A percentile compares a stretch with the other conserved stretches of the same genome.
phyloP scores from a whole-genome alignment of 345 rosid genomes.

The Lepidium sativum region DNA sequence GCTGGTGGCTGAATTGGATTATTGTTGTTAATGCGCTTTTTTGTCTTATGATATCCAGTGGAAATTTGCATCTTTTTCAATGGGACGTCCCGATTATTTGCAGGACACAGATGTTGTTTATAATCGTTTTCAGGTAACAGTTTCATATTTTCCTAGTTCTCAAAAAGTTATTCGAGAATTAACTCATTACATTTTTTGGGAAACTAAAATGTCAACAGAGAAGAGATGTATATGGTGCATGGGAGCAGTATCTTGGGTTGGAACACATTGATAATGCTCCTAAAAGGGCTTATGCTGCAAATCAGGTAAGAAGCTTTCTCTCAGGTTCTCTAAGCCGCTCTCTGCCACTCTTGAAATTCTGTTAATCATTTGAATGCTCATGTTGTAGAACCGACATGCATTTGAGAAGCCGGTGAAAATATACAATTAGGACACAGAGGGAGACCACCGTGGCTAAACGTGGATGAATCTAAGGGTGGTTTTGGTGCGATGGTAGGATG shows the following conservation, averaged over 20 bases:
- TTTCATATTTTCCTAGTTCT: background rate
- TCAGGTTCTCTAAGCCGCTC: background rate
- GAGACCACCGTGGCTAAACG: background rate
- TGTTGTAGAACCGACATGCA: conserved; percentile 25
- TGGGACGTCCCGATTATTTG: conserved; percentile 89
- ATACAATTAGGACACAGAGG: conserved; percentile 16
- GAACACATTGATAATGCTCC: conserved; percentile 85
- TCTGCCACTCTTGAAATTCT: background rate
- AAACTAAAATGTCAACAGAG: conserved; percentile 30
- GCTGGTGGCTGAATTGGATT: no score
- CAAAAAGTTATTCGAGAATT: background rate
- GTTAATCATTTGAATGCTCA: background rate
- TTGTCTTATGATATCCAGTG: conserved; percentile 41
- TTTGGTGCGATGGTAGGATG: conserved; percentile 21
- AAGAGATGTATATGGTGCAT: conserved; percentile 71
- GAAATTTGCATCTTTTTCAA: conserved; percentile 84
- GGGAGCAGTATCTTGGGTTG: conserved; percentile 92
- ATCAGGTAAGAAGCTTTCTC: conserved; percentile 46
- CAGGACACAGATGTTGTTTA: conserved; percentile 66
- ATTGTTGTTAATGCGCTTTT: background rate
- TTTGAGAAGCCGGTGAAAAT: conserved; percentile 32
- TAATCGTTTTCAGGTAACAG: conserved; percentile 69
- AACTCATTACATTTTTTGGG: background rate
- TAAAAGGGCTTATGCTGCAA: conserved; percentile 63
- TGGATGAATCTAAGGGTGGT: conserved; percentile 11